Evolutionary conservation across 352 stramenopile genomes (phyloP).

Genomic region (Globisporangium irregulare): DNA sequence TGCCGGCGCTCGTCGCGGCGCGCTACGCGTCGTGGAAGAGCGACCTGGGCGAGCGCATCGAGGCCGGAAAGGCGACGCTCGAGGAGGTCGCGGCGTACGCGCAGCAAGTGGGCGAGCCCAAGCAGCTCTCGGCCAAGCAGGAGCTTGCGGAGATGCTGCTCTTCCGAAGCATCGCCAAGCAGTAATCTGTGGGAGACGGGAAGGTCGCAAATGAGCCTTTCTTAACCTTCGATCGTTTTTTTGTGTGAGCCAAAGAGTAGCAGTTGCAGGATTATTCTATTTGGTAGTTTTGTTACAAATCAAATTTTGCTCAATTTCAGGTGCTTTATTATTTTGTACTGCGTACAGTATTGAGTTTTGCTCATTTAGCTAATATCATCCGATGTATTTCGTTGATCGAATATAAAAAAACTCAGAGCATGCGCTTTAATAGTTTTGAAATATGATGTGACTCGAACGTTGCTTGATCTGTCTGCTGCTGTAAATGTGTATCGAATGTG

Average conservation of each 20-base stretch:
- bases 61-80: conserved; percentile 57
- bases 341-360: background rate
- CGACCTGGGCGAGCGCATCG: conserved; percentile 54
- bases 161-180: conserved; percentile 28
- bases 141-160: conserved; percentile 75
- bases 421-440: background rate
- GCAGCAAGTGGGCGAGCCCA: conserved; percentile 49
- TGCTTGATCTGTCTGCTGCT: background rate
- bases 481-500: background rate
- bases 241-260: background rate
- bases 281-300: conserved; percentile 9
- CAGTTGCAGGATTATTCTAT: background rate
- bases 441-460: background rate
- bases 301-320: background rate
- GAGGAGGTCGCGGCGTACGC: conserved; percentile 54
- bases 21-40: conserved; percentile 74
- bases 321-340: too few species aligned
- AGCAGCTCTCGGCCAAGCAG: conserved; percentile 66
- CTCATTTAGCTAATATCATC: background rate
- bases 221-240: background rate
- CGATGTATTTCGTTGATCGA: too few species aligned
- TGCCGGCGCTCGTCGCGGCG: conserved; percentile 44
- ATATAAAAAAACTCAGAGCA: background rate
- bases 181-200: background rate
- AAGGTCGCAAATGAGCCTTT: background rate